Conservation (phyloP, 2,329 filamentous ascomycete genomes). For the Grosmannia penicillata region DNA sequence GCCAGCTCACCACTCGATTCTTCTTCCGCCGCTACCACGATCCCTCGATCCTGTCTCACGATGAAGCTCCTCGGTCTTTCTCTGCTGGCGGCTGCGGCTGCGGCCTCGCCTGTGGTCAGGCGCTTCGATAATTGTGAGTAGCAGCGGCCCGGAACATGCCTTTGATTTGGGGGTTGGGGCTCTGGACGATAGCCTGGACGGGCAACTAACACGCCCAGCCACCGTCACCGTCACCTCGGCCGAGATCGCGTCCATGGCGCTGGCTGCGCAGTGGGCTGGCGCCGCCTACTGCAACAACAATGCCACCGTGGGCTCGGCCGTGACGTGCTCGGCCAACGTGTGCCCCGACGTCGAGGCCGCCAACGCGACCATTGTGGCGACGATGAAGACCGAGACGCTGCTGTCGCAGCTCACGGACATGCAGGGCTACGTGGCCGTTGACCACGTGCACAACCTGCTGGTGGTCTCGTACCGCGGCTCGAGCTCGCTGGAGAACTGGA, state of each 20-base stretch:
- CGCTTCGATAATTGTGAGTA: no score
- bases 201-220: not conserved
- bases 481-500: conserved; percentile 43
- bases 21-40: no score
- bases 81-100: not conserved
- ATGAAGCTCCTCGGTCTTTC: not conserved
- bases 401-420: conserved; percentile 16
- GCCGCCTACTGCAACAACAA: conserved; percentile 39
- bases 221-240: conserved; percentile 13
- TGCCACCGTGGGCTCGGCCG: conserved; percentile 18
- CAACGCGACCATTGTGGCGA: conserved; percentile 26
- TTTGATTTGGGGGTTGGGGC: no score
- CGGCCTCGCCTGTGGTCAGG: not conserved
- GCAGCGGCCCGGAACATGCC: no score
- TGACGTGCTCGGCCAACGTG: conserved; percentile 26
- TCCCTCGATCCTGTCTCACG: no score
- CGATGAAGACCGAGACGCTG: conserved; percentile 15
- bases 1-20: no score
- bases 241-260: conserved; percentile 25
- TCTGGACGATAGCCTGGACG: no score
- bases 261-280: conserved; percentile 35
- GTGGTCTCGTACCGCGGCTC: conserved; percentile 47
- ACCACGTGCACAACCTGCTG: conserved; percentile 33
- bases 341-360: conserved; percentile 30
- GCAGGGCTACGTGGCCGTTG: conserved; percentile 35